phyloP scores from a whole-genome alignment of 164 flowering plant species.

The Saururus chinensis region DNA sequence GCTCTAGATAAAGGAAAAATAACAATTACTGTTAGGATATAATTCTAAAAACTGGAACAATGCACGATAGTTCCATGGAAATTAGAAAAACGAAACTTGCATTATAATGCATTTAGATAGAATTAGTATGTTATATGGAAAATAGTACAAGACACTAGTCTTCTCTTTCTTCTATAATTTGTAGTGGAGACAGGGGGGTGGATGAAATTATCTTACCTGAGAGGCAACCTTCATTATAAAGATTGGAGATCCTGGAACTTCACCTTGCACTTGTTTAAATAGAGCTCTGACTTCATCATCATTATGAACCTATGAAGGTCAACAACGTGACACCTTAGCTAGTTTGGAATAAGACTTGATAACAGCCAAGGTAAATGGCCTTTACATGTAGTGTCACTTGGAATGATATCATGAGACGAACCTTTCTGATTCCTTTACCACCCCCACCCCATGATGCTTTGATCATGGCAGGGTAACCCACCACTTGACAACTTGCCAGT shows the following conservation, averaged over 20 bases:
- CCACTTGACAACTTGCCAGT: conserved; percentile 91
- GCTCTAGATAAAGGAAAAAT: conserved; percentile 38
- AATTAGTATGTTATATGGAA: not conserved
- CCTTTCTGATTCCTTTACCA: conserved; percentile 99
- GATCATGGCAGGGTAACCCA: conserved; percentile 99
- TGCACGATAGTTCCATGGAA: not conserved
- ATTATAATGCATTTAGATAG: too few relatives aligned
- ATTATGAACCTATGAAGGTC: conserved; percentile 71
- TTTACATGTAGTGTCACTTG: not conserved
- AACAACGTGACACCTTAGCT: not conserved
- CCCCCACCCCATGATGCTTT: conserved; percentile 99
- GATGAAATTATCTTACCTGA: conserved; percentile 50
- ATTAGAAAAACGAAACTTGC: not conserved
- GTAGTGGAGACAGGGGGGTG: not conserved
- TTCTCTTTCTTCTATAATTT: not conserved
- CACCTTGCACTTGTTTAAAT: conserved; percentile 99
- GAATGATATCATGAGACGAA: conserved; percentile 15
- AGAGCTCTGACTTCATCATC: conserved; percentile 97
- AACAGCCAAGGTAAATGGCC: not conserved
- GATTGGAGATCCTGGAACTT: conserved; percentile 99
- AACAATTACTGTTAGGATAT: conserved; percentile 6
- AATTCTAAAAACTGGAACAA: not conserved
- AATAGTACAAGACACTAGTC: not conserved
- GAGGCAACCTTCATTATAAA: conserved; percentile 99
- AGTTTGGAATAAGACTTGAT: not conserved